phyloP scores from a whole-genome alignment of 2,329 filamentous ascomycete genomes.

The Claviceps fusiformis region DNA sequence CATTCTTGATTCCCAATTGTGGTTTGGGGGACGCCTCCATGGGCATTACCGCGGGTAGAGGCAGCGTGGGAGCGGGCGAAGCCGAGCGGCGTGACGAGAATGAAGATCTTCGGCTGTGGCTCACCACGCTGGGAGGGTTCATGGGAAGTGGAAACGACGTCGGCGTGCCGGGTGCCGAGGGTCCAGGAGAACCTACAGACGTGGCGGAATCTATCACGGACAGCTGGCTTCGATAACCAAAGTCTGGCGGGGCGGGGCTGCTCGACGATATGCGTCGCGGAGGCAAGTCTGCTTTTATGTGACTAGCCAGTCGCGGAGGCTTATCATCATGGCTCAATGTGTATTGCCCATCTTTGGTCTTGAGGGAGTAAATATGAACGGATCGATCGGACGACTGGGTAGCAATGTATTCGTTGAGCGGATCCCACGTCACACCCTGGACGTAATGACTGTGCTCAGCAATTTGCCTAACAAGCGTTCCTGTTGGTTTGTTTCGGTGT shows the following conservation, averaged over 20 bases:
- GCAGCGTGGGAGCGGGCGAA: conserved; percentile 86
- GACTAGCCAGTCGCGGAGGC: conserved; percentile 68
- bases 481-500: conserved; percentile 15
- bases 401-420: conserved; percentile 92
- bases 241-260: conserved; percentile 82
- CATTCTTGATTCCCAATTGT: conserved; percentile 61
- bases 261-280: conserved; percentile 77
- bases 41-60: conserved; percentile 88
- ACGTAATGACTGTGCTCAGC: conserved; percentile 98
- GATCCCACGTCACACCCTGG: conserved; percentile 96
- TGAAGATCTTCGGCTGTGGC: conserved; percentile 86
- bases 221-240: conserved; percentile 53
- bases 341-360: conserved; percentile 92
- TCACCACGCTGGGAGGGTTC: conserved; percentile 83
- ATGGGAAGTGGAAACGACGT: conserved; percentile 82
- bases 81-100: conserved; percentile 80
- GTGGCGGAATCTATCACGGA: conserved; percentile 36
- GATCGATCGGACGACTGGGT: conserved; percentile 97
- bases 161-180: conserved; percentile 87
- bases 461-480: conserved; percentile 70
- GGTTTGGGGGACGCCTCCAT: conserved; percentile 81
- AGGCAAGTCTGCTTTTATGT: conserved; percentile 76
- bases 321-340: conserved; percentile 55
- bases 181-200: conserved; percentile 65
- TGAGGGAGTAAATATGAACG: conserved; percentile 92